These are phyloP conservation scores for Phytopythium cucurbitacearum DNA, from an alignment of 352 stramenopile genomes.

Conservation along the genomic window DNA sequence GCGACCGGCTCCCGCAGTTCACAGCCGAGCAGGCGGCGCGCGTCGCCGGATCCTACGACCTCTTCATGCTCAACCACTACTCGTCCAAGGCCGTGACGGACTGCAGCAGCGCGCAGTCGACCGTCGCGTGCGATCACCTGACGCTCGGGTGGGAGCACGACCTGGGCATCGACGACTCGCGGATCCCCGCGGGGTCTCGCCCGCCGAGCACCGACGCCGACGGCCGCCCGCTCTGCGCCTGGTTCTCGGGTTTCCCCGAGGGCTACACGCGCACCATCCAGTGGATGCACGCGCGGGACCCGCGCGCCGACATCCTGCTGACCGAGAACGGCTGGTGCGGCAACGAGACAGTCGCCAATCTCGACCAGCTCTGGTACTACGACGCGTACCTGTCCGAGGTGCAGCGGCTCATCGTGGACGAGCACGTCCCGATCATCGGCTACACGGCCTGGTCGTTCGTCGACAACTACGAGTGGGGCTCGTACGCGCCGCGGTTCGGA, in stretches of 20 bases:
- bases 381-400: constrained; percentile 30
- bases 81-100: constrained; percentile 52
- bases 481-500: constrained; percentile 29
- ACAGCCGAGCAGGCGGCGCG: constrained; percentile 63
- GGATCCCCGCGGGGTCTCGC: constrained; percentile 43
- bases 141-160: constrained; percentile 30
- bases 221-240: constrained; percentile 19
- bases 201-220: constrained; percentile 18
- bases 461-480: constrained; percentile 31
- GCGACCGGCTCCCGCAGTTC: constrained; percentile 84
- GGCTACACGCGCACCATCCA: constrained; percentile 32
- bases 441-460: constrained; percentile 22
- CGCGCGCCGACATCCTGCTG: constrained; percentile 27
- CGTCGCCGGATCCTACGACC: constrained; percentile 86
- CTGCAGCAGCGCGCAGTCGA: constrained; percentile 29
- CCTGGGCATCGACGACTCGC: constrained; percentile 32
- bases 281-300: constrained; percentile 34
- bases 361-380: constrained; percentile 31
- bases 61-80: constrained; percentile 97
- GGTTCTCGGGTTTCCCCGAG: constrained; percentile 29
- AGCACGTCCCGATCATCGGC: constrained; percentile 13
- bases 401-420: constrained; percentile 4
- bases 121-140: constrained; percentile 17
- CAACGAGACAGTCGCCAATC: constrained; percentile 39
- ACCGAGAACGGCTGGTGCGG: constrained; percentile 62